phyloP scores from a whole-genome alignment of 179 eudicot species.

The Vitellaria paradoxa region DNA sequence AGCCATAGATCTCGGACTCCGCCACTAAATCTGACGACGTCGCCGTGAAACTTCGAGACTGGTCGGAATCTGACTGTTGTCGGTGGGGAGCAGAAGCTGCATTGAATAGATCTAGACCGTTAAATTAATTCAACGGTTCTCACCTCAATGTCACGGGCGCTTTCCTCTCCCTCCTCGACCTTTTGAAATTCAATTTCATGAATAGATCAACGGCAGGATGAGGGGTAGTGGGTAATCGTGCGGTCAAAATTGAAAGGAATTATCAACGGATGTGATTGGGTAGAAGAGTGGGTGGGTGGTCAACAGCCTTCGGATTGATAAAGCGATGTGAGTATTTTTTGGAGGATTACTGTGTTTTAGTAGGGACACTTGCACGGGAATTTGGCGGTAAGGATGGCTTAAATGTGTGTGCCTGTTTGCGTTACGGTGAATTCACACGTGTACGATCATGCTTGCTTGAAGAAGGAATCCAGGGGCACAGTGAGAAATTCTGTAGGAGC shows the following conservation, averaged over 20 bases:
- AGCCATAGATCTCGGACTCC: neutral
- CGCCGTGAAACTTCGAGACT: neutral
- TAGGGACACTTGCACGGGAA: too few relatives aligned
- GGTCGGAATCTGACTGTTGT: too few relatives aligned
- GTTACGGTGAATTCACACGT: too few relatives aligned
- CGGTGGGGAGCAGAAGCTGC: too few relatives aligned
- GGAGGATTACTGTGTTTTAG: too few relatives aligned
- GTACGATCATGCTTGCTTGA: too few relatives aligned
- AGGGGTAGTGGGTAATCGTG: slow-evolving; percentile 12
- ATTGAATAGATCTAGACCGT: too few relatives aligned
- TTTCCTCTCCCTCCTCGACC: slow-evolving; percentile 13
- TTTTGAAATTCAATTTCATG: slow-evolving; percentile 38
- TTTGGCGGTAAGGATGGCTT: too few relatives aligned
- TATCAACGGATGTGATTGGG: slow-evolving; percentile 22
- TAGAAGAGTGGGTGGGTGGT: neutral
- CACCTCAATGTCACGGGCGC: neutral
- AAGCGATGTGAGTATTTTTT: neutral
- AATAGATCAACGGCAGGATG: slow-evolving; percentile 28
- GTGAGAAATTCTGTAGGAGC: too few relatives aligned
- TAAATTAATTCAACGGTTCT: too few relatives aligned
- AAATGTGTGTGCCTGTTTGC: too few relatives aligned
- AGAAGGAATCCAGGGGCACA: too few relatives aligned
- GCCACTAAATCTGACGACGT: neutral
- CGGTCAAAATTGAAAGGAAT: slow-evolving; percentile 23
- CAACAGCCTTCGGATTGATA: slow-evolving; percentile 27